phyloP scores from a whole-genome alignment of 2,329 filamentous ascomycete species.

The Fulvia fulva region DNA sequence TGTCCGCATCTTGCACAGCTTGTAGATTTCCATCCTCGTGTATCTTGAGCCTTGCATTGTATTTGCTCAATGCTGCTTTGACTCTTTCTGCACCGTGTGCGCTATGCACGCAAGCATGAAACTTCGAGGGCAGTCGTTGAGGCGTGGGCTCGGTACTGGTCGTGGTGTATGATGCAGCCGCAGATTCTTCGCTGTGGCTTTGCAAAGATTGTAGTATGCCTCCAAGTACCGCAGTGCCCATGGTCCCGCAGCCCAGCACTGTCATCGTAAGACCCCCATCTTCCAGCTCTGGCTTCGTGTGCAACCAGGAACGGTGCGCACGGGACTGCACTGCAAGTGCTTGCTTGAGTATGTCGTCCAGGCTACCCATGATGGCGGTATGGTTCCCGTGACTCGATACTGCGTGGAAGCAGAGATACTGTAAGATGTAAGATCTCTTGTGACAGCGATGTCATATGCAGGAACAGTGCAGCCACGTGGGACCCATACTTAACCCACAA shows the following conservation, averaged over 20 bases:
- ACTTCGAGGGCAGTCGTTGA: constrained; percentile 62
- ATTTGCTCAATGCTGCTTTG: constrained; percentile 59
- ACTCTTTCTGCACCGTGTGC: constrained; percentile 67
- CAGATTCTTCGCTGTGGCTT: constrained; percentile 39
- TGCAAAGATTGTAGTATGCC: constrained; percentile 71
- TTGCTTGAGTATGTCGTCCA: constrained; percentile 31
- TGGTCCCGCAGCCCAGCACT: constrained; percentile 80
- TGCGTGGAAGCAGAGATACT: no score
- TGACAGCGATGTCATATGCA: background rate
- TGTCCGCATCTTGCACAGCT: constrained; percentile 64
- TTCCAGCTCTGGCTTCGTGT: constrained; percentile 21
- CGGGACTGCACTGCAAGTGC: constrained; percentile 26
- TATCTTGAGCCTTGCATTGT: constrained; percentile 60
- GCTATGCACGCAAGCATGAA: constrained; percentile 76
- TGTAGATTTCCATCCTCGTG: constrained; percentile 68
- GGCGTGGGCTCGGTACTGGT: constrained; percentile 37
- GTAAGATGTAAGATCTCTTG: no score
- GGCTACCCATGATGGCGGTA: constrained; percentile 16
- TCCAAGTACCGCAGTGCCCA: constrained; percentile 79
- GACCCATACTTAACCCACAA: background rate
- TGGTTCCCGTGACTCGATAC: no score
- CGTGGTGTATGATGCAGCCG: background rate
- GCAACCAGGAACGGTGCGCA: constrained; percentile 23
- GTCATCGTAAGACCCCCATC: constrained; percentile 62
- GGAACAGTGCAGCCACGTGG: background rate